Evolutionary conservation across 495 filamentous ascomycete genomes (phyloP), one percentile per base, ranked within the genome.

Genomic region (Barbatosphaeria neglecta): DNA sequence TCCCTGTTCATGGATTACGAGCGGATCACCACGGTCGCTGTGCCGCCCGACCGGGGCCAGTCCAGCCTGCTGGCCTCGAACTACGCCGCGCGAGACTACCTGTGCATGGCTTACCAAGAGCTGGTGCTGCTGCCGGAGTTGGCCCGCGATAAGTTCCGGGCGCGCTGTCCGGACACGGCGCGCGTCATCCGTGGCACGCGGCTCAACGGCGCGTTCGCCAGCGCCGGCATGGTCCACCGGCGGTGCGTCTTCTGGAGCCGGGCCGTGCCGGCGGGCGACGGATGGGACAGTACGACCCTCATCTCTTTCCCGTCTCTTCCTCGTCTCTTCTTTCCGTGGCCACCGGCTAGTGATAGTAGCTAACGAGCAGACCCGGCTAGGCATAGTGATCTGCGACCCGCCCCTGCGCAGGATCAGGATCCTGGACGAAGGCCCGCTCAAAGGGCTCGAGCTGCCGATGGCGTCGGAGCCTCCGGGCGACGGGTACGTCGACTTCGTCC

Each of bases 401-500:
- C 44, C 44, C 16, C n/a, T 46, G 22, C n/a, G 16, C 20, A 38
- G 33, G 20, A 33, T 46, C 27, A 18, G 44, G 19, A 46, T 19
- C 3, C 33, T 33, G 10, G 33, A 46, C 6, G 44, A 31, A 5
- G 38, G 39, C 33, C 44, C 33, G 7, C n/a, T n/a, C n/a, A n/a
- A n/a, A n/a, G 44, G 25, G 4, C n/a, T 15, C 33, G 23, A 17
- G 8, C 6, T 20, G 19, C 22, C 39, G 28, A 46, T 22, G 22
- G 39, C 44, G 11, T 16, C 3, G 33, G 33, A 33, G 19, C 39
- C 38, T 16, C 44, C 38, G 33, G 44, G 44, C 31, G 44, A 33
- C 22, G n/a, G n/a, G n/a, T 46, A 46, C 31, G 44, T 46, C 19
- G 44, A 46, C 33, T 46, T 46, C 33, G 44, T 38, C 6, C 44